Percentiles rank a stretch among this genome's conserved stretches.
Evolutionary conservation across 495 filamentous ascomycete species (phyloP).

Genomic region (Friedmanniomyces simplex): DNA sequence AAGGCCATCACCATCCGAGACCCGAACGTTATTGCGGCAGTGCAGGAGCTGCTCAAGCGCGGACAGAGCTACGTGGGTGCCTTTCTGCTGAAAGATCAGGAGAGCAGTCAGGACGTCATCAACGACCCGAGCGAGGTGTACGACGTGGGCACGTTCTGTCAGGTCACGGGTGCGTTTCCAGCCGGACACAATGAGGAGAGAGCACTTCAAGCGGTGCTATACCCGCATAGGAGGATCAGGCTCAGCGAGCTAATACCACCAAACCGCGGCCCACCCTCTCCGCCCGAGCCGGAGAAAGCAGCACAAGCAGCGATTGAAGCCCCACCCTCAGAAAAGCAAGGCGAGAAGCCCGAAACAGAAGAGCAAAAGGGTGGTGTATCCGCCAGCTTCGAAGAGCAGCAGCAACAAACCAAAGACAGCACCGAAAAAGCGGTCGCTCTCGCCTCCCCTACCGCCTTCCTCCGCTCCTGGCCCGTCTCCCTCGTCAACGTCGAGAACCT

Average conservation of each 20-base stretch:
- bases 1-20: conserved; percentile 95
- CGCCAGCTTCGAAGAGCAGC: conserved; percentile 86
- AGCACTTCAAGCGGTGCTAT: conserved; percentile 78
- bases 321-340: conserved; percentile 23
- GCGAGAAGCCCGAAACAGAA: conserved; percentile 42
- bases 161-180: conserved; percentile 91
- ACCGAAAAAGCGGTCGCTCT: not conserved
- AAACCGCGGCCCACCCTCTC: conserved; percentile 16
- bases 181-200: conserved; percentile 57
- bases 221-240: conserved; percentile 91
- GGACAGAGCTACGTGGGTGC: conserved; percentile 96
- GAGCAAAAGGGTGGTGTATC: conserved; percentile 88
- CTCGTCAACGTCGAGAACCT: conserved; percentile 93
- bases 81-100: conserved; percentile 94
- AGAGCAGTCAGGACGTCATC: conserved; percentile 82
- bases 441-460: conserved; percentile 62
- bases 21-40: conserved; percentile 74
- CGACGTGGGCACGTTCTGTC: conserved; percentile 92
- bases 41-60: conserved; percentile 94
- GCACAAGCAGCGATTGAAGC: conserved; percentile 29
- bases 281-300: conserved; percentile 27
- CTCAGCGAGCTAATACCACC: conserved; percentile 71
- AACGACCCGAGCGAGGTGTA: conserved; percentile 80
- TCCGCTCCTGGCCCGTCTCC: conserved; percentile 81
- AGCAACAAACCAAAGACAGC: not conserved